A percentile compares a stretch with the other conserved stretches of the same genome.
Conservation (phyloP, 1,139 yeast species). For the Magnusiomyces starmeri region DNA sequence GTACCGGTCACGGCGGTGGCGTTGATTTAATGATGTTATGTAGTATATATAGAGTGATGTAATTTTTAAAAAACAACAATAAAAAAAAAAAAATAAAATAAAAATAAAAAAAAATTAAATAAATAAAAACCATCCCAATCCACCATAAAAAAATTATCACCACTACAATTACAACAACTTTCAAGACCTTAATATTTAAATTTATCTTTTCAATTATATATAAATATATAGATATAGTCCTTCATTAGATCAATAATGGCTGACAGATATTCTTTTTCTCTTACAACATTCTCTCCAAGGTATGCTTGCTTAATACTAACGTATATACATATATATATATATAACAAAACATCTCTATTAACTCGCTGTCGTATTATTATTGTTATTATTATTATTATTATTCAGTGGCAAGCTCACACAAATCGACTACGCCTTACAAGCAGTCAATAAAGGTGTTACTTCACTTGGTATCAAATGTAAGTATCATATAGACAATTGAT, state of each 20-base stretch:
- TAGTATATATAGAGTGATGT: not conserved
- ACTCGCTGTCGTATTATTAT: not conserved
- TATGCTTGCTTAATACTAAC: conserved; percentile 43
- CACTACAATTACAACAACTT: not conserved
- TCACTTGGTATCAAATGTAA: conserved; percentile 79
- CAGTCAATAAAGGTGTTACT: conserved; percentile 96
- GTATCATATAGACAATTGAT: conserved; percentile 7
- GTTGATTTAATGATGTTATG: not conserved
- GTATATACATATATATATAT: too few relatives aligned
- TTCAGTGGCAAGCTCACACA: conserved; percentile 93
- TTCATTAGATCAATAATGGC: conserved; percentile 52
- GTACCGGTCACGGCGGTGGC: not conserved
- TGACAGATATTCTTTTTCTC: conserved; percentile 93
- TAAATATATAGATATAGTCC: not conserved
- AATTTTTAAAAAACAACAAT: not conserved
- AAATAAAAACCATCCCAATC: not conserved
- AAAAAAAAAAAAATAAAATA: not conserved
- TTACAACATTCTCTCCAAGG: conserved; percentile 95
- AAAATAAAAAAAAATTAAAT: not conserved
- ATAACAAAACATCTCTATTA: not conserved
- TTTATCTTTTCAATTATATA: not conserved
- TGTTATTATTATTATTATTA: conserved; percentile 4
- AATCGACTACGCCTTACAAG: conserved; percentile 95
- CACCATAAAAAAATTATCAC: conserved; percentile 1
- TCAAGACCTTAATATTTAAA: not conserved